These are phyloP conservation scores for Nematodospora valgi DNA, from an alignment of 805 yeast species.

Conservation along the genomic window DNA sequence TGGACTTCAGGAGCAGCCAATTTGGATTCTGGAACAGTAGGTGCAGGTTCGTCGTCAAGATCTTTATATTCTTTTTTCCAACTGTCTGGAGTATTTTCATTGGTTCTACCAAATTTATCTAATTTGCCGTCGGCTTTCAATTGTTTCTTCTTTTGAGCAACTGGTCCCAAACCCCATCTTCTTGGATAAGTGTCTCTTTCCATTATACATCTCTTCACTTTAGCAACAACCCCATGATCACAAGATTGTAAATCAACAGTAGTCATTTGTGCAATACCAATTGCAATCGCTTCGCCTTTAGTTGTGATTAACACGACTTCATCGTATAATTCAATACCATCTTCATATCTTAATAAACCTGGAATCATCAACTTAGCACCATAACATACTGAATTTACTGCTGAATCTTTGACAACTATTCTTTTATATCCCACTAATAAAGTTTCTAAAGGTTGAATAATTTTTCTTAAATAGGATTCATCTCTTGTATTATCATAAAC, in stretches of 20 bases:
- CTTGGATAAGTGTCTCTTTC: constrained; percentile 99
- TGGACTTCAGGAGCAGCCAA: constrained; percentile 44
- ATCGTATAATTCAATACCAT: constrained; percentile 94
- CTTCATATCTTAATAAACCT: constrained; percentile 95
- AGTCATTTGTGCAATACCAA: constrained; percentile 98
- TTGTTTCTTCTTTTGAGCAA: constrained; percentile 98
- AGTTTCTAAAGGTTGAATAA: constrained; percentile 93
- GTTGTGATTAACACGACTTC: constrained; percentile 98
- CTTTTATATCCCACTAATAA: constrained; percentile 93
- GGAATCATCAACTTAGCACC: constrained; percentile 99
- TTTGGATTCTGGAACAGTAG: constrained; percentile 55
- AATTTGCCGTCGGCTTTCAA: constrained; percentile 95
- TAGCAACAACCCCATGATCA: constrained; percentile 98
- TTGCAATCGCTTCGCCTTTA: constrained; percentile 98
- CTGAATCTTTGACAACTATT: constrained; percentile 88
- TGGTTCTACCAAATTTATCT: constrained; percentile 91
- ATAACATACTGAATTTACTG: constrained; percentile 96
- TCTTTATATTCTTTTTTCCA: constrained; percentile 88
- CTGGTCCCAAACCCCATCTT: constrained; percentile 99
- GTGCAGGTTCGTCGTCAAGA: constrained; percentile 57
- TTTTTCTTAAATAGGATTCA: constrained; percentile 90
- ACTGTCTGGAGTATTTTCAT: constrained; percentile 87
- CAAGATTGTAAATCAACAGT: constrained; percentile 94
- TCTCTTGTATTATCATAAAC: constrained; percentile 95
- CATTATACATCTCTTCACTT: constrained; percentile 99